phyloP scores from a whole-genome alignment of 768 basidiomycete genomes.

The Tricholoma saponaceum region DNA sequence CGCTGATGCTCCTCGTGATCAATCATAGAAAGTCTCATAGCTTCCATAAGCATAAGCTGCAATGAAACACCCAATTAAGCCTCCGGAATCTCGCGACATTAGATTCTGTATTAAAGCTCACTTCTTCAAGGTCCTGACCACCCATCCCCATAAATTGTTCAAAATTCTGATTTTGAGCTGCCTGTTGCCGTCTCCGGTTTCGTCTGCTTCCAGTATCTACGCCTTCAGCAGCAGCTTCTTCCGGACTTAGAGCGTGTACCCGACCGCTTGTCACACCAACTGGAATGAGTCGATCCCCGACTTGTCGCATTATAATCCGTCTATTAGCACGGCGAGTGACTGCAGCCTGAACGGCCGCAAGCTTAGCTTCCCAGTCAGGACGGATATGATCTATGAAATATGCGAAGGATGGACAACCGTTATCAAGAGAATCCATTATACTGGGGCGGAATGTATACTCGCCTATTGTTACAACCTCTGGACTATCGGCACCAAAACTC shows the following conservation, averaged over 20 bases:
- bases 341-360: conserved; percentile 92
- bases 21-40: conserved; percentile 90
- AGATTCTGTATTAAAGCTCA: conserved; percentile 31
- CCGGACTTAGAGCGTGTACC: conserved; percentile 61
- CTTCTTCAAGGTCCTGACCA: conserved; percentile 93
- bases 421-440: background rate
- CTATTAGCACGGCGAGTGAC: conserved; percentile 94
- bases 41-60: conserved; percentile 98
- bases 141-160: conserved; percentile 71
- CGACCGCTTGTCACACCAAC: conserved; percentile 93
- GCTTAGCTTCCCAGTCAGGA: conserved; percentile 96
- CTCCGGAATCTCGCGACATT: background rate
- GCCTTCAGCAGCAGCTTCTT: conserved; percentile 46
- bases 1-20: conserved; percentile 94
- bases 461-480: conserved; percentile 92
- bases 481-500: conserved; percentile 81
- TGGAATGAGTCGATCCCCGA: conserved; percentile 95
- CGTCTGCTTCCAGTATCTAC: conserved; percentile 43
- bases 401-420: conserved; percentile 4
- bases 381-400: conserved; percentile 78
- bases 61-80: conserved; percentile 1
- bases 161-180: conserved; percentile 49
- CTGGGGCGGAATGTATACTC: conserved; percentile 17
- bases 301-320: conserved; percentile 97
- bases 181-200: conserved; percentile 50